Evolutionary conservation across 805 yeast species (phyloP), one percentile per base, ranked within the genome.

Genomic region (Pichia californica): DNA sequence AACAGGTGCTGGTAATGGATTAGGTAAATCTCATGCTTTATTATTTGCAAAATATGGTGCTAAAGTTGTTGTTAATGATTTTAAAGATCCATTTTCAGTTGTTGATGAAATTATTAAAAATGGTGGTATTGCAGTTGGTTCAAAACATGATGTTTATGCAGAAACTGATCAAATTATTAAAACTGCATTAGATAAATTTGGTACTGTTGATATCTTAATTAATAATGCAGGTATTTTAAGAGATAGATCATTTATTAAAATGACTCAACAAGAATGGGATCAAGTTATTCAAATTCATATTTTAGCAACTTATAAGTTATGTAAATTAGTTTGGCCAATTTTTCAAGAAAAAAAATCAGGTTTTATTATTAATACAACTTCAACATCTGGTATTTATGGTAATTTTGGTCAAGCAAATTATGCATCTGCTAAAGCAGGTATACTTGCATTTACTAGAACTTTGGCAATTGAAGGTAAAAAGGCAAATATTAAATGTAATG

Each of bases 331-430:
- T 9, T 91, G 97, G 97, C 97, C 96, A 30, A 69, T 83, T 52
- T 86, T 91, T 63, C 52, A 74, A 44, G 76, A 86, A 61, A 88
- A 89, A 66, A 78, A 81, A 53, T 73, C 75, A 43, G 97, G 98
- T 54, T 74, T 79, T 51, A 81, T 91, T 44, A 76, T 91, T 53
- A 91, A 91, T 66, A 86, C 95, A 36, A 76, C 97, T 20, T 88
- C 96, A 16, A 91, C 98, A 9, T 88, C 97, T 2, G 99, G 98
- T 52, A 88, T 91, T 54, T 91, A 91, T 64, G 99, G 99, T 51
- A 88, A 84, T 70, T 91, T 91, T 68, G 99, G 99, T 40, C 99
- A 91, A 69, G 87, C 96, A 32, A 91, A 91, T 70, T 91, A 91
- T 65, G 81, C 96, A 18, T 80, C 97, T 27, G 97, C 98, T 36